Evolutionary conservation across 2,329 filamentous ascomycete genomes (phyloP).

Genomic region (Aspergillus brasiliensis): DNA sequence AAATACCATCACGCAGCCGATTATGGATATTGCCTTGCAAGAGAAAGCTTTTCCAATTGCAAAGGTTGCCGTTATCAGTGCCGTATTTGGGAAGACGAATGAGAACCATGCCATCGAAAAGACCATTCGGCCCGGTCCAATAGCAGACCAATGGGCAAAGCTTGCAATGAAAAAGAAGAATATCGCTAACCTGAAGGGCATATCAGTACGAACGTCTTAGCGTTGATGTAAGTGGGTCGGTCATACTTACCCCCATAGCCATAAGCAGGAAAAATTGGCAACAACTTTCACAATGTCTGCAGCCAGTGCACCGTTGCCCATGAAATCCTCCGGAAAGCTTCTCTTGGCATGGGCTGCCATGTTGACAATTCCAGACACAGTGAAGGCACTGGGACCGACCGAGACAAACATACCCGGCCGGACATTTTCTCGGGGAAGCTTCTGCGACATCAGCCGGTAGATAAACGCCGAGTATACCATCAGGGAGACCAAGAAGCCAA

Average conservation of each 20-base stretch:
- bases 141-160: slow-evolving; percentile 72
- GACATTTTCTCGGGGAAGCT: slow-evolving; percentile 73
- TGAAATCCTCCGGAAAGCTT: slow-evolving; percentile 56
- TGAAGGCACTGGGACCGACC: slow-evolving; percentile 74
- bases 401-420: slow-evolving; percentile 85
- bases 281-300: slow-evolving; percentile 58
- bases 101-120: slow-evolving; percentile 88
- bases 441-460: slow-evolving; percentile 85
- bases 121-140: slow-evolving; percentile 62
- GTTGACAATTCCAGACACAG: slow-evolving; percentile 60
- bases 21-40: slow-evolving; percentile 62
- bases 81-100: slow-evolving; percentile 80
- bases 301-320: slow-evolving; percentile 58
- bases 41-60: slow-evolving; percentile 66
- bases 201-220: slow-evolving; percentile 14
- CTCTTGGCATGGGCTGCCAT: slow-evolving; percentile 57
- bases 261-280: slow-evolving; percentile 68
- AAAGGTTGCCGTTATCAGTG: slow-evolving; percentile 71
- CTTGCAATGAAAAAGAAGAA: slow-evolving; percentile 83
- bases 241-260: slow-evolving; percentile 68
- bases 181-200: slow-evolving; percentile 59
- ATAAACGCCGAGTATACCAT: slow-evolving; percentile 86
- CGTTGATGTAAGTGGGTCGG: not conserved
- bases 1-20: slow-evolving; percentile 69
- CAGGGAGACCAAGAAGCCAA: slow-evolving; percentile 66